Percentiles rank a stretch among this genome's conserved stretches.
Evolutionary conservation across 164 flowering plant genomes (phyloP).

Genomic region (Vitis riparia): DNA sequence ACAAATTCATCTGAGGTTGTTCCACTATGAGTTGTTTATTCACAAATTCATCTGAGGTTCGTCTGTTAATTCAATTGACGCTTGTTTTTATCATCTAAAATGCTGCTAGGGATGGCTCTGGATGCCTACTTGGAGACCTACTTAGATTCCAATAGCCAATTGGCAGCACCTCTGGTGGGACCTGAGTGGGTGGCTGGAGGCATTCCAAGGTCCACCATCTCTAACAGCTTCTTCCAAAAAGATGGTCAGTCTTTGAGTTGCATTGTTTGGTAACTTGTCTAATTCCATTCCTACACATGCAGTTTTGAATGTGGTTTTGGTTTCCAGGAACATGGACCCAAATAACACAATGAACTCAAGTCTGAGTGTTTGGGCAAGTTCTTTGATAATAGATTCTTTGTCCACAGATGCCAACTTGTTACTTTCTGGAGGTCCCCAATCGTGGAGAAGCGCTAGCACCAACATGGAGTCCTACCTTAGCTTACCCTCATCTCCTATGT

Average conservation of each 20-base stretch:
- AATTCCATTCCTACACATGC: conserved; percentile 59
- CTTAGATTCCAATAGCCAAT: conserved; percentile 61
- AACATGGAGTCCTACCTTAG: conserved; percentile 78
- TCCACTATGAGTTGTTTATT: too few relatives aligned
- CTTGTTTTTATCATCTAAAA: too few relatives aligned
- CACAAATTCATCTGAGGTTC: too few relatives aligned
- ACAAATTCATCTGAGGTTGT: too few relatives aligned
- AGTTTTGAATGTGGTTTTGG: conserved; percentile 47
- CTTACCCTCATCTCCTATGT: conserved; percentile 89
- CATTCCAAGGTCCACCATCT: conserved; percentile 68
- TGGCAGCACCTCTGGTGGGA: conserved; percentile 59
- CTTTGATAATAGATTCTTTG: conserved; percentile 42
- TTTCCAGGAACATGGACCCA: conserved; percentile 58
- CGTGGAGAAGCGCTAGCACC: conserved; percentile 93
- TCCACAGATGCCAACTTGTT: conserved; percentile 88
- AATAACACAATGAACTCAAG: conserved; percentile 72
- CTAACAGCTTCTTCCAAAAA: conserved; percentile 86
- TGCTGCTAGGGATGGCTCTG: too few relatives aligned
- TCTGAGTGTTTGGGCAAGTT: conserved; percentile 92
- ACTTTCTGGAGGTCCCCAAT: conserved; percentile 84
- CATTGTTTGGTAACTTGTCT: conserved; percentile 72
- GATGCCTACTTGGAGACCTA: conserved; percentile 47
- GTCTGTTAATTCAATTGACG: too few relatives aligned
- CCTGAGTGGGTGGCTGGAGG: conserved; percentile 87
- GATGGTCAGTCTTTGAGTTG: conserved; percentile 66